Conservation (phyloP, 306 rosid species). For the Nissolia schottii region DNA sequence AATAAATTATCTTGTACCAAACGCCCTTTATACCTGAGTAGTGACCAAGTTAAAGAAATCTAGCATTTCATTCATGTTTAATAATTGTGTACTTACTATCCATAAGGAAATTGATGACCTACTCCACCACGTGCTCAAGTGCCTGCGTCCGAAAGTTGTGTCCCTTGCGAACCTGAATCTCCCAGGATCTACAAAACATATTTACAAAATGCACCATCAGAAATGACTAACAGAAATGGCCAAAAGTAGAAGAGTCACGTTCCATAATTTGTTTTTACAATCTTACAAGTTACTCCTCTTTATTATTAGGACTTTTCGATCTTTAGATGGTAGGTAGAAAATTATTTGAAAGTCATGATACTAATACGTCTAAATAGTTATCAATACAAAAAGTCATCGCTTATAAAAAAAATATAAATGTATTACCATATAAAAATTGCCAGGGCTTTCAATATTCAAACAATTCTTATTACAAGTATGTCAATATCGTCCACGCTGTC, state of each 20-base stretch:
- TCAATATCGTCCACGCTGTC: neutral
- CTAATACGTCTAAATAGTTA: too few species aligned
- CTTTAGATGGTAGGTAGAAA: too few species aligned
- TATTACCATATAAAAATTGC: too few species aligned
- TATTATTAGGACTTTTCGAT: too few species aligned
- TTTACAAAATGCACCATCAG: neutral
- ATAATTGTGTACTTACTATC: constrained; percentile 43
- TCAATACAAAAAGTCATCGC: too few species aligned
- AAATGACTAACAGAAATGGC: neutral
- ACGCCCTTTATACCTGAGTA: too few species aligned
- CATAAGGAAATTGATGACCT: constrained; percentile 50
- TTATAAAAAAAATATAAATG: too few species aligned
- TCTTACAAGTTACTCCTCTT: too few species aligned
- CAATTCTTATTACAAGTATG: neutral
- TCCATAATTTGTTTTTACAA: too few species aligned
- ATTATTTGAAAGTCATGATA: too few species aligned
- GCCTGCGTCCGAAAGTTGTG: constrained; percentile 81
- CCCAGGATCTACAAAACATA: constrained; percentile 58
- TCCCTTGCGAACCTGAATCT: constrained; percentile 86
- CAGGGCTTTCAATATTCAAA: neutral
- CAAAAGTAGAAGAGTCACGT: too few species aligned
- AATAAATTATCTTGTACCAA: too few species aligned
- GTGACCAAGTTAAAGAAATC: neutral
- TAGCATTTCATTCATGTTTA: neutral
- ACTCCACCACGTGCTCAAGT: constrained; percentile 50